Evolutionary conservation across 257 asterid species (phyloP).

Genomic region (Solanum raphanifolium): DNA sequence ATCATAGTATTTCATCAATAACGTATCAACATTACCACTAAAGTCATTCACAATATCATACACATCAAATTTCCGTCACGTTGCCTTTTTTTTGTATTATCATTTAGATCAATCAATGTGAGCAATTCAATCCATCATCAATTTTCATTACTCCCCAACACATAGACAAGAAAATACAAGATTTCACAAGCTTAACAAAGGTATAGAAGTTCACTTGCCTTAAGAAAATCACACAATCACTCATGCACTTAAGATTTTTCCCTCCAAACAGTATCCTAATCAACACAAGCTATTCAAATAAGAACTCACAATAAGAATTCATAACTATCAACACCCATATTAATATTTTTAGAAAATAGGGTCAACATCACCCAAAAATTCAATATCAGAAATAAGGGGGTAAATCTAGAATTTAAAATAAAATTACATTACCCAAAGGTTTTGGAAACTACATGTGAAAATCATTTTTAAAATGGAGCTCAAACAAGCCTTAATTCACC

Average conservation of each 20-base stretch:
- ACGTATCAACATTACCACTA: too few species aligned
- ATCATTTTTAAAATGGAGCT: too few species aligned
- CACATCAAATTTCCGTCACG: too few species aligned
- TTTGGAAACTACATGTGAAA: not conserved
- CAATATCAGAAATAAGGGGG: not conserved
- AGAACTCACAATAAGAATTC: not conserved
- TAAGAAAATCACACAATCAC: not conserved
- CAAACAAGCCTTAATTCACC: not conserved
- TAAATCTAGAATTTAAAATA: too few species aligned
- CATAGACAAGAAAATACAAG: too few species aligned
- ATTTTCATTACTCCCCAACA: not conserved
- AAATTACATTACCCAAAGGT: not conserved
- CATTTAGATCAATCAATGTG: not conserved
- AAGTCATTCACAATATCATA: too few species aligned
- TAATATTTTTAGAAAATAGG: not conserved
- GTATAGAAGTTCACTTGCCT: not conserved
- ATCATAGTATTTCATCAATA: too few species aligned
- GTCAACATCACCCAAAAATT: not conserved
- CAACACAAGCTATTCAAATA: not conserved
- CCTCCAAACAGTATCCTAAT: not conserved
- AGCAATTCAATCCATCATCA: not conserved
- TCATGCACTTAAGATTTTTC: not conserved
- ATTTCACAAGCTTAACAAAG: not conserved
- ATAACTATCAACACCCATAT: not conserved
- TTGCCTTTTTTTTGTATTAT: too few species aligned